Evolutionary conservation across 2,329 filamentous ascomycete species (phyloP), one percentile per base, ranked within the genome.

Genomic region (Neofusicoccum umdonicola): DNA sequence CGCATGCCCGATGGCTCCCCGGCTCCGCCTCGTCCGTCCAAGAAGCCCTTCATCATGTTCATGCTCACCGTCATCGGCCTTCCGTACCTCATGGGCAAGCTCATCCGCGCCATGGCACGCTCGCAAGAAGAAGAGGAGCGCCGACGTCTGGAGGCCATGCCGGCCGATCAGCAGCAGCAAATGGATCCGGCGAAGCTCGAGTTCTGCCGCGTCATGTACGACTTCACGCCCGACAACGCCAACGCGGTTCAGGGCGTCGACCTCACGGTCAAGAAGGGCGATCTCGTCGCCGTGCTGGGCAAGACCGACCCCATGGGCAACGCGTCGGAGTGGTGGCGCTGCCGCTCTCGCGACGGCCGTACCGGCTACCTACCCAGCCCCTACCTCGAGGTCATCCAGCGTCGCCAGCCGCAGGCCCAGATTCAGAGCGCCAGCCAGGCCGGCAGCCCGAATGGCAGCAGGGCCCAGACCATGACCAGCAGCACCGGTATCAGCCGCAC

Each of bases 21-120:
- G 0, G 83, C 83, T 15, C 81, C 91, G 3, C 81, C 91, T 3
- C 89, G 88, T 71, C 93, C 94, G 17, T 97, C 92, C 74, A 92
- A 91, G 76, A 99, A 98, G 78, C 95, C 95, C 0, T 92, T 99
- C 72, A 85, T 99, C 74, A 94, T 99, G 83, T 99, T 99, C 83
- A 83, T 97, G 66, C 83, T 96, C 48, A 94, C 95, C 17, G 93
- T 96, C 4, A 97, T 99, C 72, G 96, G 95, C 62, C 85, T 99
- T 13, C 95, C 95, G 5, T 99, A 97, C 76, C 84, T 99, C 56
- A 97, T 99, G 93, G 90, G 91, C 79, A 99, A 97, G 81, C 87
- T 97, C 70, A 98, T 99, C 76, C 89, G 88, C 73, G 85, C 91
- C 1, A 84, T 99, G 44, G 92, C 93, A 15, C 87, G 90, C 41